Evolutionary conservation across 2,329 filamentous ascomycete genomes (phyloP), one percentile per base, ranked within the genome.

Genomic region (Helotiales sp.): DNA sequence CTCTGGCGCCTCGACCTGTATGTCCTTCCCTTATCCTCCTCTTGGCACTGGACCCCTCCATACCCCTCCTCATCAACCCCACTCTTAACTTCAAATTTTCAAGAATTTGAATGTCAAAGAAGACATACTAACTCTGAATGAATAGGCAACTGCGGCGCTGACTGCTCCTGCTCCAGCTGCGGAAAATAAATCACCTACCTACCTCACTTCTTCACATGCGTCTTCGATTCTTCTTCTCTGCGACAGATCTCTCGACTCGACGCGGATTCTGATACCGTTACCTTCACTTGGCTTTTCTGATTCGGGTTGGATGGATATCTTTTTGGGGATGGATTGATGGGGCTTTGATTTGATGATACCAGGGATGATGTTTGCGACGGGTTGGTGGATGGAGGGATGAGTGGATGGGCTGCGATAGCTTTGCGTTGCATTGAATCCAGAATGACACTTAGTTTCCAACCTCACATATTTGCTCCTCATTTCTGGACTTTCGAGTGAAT

Each of bases 161-260:
- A 65, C 76, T 78, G 77, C 76, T 75, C 75, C 70, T 79, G 77
- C 76, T 70, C 77, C 55, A 71, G 71, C 74, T 78, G 77, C 75
- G 77, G 77, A 71, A 77, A 78, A 75, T 78, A 79, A 78, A 64
- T 72, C 22, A 20, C 63, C 50, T 20, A 45, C 40, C 45, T n/a
- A 45, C 34, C 15, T 60, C 37, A 17, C 15, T 47, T 15, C 20
- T 26, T 49, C 28, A 32, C 54, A 57, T 40, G 32, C 54, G 24
- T 40, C 32, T 40, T 57, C 54, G 20, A 24, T 40, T 55, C 54
- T 57, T 57, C 54, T 57, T 37, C 54, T 20, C 32, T 20, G 54
- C 32, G 11, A 11, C 34, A 3, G 32, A 50, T 50, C 8, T 22
- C 28, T 22, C 8, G 54, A 40, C 20, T 57, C 11, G 32, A 34